These are phyloP conservation scores for Physcomitrellopsis africana DNA, from an alignment of 225 moss, liverwort and hornwort genomes.

Conservation along the genomic window DNA sequence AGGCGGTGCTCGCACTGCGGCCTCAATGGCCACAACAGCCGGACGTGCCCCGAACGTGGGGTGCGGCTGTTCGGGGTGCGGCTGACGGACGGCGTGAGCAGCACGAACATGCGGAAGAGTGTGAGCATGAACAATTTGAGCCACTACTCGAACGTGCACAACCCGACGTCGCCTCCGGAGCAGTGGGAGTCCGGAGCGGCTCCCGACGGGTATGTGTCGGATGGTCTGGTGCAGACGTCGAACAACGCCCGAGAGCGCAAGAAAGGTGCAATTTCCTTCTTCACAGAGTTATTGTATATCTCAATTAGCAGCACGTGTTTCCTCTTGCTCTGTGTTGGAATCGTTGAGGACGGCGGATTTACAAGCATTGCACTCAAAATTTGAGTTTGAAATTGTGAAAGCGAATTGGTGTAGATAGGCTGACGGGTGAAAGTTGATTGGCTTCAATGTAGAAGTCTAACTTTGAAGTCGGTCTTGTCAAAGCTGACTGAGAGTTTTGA, in stretches of 20 bases:
- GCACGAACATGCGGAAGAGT: conserved; percentile 90
- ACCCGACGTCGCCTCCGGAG: conserved; percentile 83
- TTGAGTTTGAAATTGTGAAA: too few relatives aligned
- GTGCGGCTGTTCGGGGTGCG: conserved; percentile 93
- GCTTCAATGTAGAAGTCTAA: too few relatives aligned
- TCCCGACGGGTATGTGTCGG: conserved; percentile 93
- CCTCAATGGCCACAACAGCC: conserved; percentile 95
- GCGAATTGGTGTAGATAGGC: too few relatives aligned
- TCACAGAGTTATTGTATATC: too few relatives aligned
- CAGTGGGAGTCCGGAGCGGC: conserved; percentile 85
- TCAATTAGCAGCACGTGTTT: not conserved
- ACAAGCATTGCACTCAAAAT: not conserved
- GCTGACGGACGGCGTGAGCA: conserved; percentile 67
- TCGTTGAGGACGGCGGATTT: not conserved
- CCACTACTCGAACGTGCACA: conserved; percentile 77
- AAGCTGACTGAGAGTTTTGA: too few relatives aligned
- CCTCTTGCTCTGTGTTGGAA: not conserved
- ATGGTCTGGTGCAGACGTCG: conserved; percentile 94
- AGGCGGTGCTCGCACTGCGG: conserved; percentile 99
- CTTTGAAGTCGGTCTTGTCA: too few relatives aligned
- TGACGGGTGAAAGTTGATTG: too few relatives aligned
- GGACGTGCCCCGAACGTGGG: conserved; percentile 97
- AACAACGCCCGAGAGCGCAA: conserved; percentile 96
- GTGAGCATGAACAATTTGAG: conserved; percentile 94
- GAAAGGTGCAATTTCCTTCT: conserved; percentile 57